Base-by-base conservation (phyloP, 495 filamentous ascomycete genomes). In the Thozetella sp. region DNA sequence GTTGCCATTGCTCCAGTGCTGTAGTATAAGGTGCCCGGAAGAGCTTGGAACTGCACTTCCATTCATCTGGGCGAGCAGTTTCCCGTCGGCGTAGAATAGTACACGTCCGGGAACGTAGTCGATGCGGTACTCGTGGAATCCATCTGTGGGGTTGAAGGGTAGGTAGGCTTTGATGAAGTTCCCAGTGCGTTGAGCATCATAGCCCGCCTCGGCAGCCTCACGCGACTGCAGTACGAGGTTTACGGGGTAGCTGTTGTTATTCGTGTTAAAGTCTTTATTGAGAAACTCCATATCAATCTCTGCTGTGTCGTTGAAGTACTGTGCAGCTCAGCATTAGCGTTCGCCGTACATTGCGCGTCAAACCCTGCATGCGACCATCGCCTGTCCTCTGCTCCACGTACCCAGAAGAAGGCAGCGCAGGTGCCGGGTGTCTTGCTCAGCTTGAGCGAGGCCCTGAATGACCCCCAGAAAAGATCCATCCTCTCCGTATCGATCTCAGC, bases 241-340 rank as follows among this genome's bases (percentile, higher is more conserved):
- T 25, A 93, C 74, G 0, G 85, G 86, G 57, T 77, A 83, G 22
- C 71, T 74, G 34, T 61, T 70, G 25, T 80, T 77, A 22, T 53
- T 54, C 25, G 62, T 51, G 58, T 83, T 76, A 61, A 87, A 87
- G 54, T 90, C 78, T 4, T 75, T 69, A 23, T 87, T 87, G 17
- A 93, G 79, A 67, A 90, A 87, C 60, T 93, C 90, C 70, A 93
- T 84, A 69, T 93, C 90, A 60, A 92, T 90, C 63, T 93, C 90
- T 68, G 91, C 88, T 2, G 86, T 88, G 68, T 93, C 84, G 67
- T 92, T 90, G 68, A 81, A 81, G 72, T 90, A 93, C 87, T 89
- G 55, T 13, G 17, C 1, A 25, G 0, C 10, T 20, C 0, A 13
- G 20, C 17, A 40, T n/a, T n/a, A n/a, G n/a, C n/a, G n/a, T n/a